These are phyloP conservation scores for Malbranchea zuffiana DNA, from an alignment of 2,329 filamentous ascomycete species.

Conservation along the genomic window DNA sequence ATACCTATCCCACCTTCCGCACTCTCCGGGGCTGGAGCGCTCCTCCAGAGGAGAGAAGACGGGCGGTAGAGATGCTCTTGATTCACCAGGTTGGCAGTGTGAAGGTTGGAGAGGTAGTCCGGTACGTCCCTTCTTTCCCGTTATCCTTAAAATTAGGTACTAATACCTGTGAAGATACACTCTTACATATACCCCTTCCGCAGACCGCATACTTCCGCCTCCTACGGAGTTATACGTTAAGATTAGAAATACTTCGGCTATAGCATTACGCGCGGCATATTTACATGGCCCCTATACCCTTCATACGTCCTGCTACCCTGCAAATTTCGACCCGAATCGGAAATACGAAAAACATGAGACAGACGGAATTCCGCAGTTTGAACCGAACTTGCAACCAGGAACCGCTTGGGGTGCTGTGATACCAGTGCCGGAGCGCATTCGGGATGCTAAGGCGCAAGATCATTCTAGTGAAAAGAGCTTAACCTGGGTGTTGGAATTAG, in stretches of 20 bases:
- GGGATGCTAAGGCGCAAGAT: slow-evolving; percentile 46
- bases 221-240: slow-evolving; percentile 71
- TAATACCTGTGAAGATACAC: slow-evolving; percentile 34
- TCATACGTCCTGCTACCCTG: slow-evolving; percentile 74
- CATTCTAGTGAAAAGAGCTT: slow-evolving; percentile 43
- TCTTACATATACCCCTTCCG: slow-evolving; percentile 79
- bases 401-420: slow-evolving; percentile 75
- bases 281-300: slow-evolving; percentile 92
- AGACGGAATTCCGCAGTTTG: slow-evolving; percentile 78
- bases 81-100: slow-evolving; percentile 83
- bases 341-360: slow-evolving; percentile 59
- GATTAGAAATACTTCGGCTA: slow-evolving; percentile 82
- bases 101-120: slow-evolving; percentile 87
- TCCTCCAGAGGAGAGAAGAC: slow-evolving; percentile 16
- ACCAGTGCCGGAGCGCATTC: slow-evolving; percentile 57
- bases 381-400: slow-evolving; percentile 92
- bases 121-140: slow-evolving; percentile 42
- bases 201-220: slow-evolving; percentile 80
- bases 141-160: background rate
- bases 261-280: slow-evolving; percentile 86
- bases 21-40: slow-evolving; percentile 29
- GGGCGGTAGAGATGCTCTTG: slow-evolving; percentile 58
- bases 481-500: slow-evolving; percentile 82
- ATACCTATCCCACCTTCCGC: slow-evolving; percentile 21
- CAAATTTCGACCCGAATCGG: slow-evolving; percentile 69